Base-by-base conservation (phyloP, 257 asterid species). In the Ligustrum vulgare region DNA sequence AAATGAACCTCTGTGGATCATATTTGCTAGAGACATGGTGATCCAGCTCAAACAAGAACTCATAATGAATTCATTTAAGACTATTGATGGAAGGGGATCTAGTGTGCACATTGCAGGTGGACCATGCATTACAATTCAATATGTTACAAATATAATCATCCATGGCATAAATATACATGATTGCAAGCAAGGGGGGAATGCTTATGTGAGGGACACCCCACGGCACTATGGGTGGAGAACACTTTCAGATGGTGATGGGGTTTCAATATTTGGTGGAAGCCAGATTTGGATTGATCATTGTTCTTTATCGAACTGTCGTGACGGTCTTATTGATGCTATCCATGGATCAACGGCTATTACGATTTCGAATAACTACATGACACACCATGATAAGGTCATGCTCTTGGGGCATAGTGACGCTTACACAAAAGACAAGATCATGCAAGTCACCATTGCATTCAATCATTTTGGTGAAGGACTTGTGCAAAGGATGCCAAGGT, bases 401-500 rank as follows among this genome's bases (percentile, higher is more conserved):
- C 81, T 93, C 1, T 78, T 93, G 71, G 98, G 98, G 2, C 98
- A 93, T 7, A 88, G 96, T 22, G 98, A 93, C 43, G 71, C 83
- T 65, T 87, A 72, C n/a, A 77, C 85, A 0, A 77, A 64, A 5
- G 98, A 93, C 73, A 91, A 87, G 89, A 87, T 43, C 51, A 93
- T 91, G 98, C 98, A 93, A 74, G 94, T 93, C 47, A 93, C 98
- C 23, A 91, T 93, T 70, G 97, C 97, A 16, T 93, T 93, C 82
- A 93, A 93, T 81, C 97, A 91, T 77, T 93, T 93, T 71, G 98
- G 98, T 15, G 97, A 91, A 86, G 98, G 96, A 63, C 91, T 93
- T 6, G 96, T 93, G 16, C 98, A 93, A 73, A 88, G 98, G 77
- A 93, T 93, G 98, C 97, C 97, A 0, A 90, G 98, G 98, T n/a